These are phyloP conservation scores for Komagataella phaffii DNA, from an alignment of 805 yeast genomes.

Conservation along the genomic window DNA sequence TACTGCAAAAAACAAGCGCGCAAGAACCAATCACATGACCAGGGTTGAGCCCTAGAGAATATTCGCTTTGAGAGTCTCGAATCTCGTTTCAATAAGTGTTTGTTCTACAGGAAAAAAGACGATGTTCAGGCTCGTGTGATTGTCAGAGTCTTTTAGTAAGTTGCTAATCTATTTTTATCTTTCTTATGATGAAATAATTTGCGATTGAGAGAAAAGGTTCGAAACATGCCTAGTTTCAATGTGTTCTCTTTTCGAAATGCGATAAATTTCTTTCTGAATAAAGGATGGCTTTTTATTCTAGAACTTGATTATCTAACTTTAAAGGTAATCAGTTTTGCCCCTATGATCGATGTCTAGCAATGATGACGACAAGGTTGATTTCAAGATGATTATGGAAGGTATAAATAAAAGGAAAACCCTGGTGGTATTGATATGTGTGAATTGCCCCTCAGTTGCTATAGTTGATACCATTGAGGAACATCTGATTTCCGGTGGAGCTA, in stretches of 20 bases:
- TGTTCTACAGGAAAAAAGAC: neutral
- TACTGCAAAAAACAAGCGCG: neutral
- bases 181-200: neutral
- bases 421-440: neutral
- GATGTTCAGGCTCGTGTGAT: too few species aligned
- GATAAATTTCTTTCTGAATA: neutral
- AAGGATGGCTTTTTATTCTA: neutral
- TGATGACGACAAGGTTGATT: neutral
- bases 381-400: neutral
- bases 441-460: neutral
- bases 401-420: neutral
- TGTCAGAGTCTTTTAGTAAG: neutral
- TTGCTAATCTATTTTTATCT: neutral
- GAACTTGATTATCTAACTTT: neutral
- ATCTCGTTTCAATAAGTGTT: neutral
- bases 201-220: neutral
- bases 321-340: neutral
- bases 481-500: neutral
- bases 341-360: neutral
- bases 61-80: neutral
- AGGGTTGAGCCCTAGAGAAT: neutral
- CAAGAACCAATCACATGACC: neutral
- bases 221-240: neutral
- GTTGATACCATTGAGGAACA: neutral
- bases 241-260: neutral